A percentile compares a stretch with the other conserved stretches of the same genome.
phyloP scores from a whole-genome alignment of 257 asterid genomes.

The Forsythia viridissima region DNA sequence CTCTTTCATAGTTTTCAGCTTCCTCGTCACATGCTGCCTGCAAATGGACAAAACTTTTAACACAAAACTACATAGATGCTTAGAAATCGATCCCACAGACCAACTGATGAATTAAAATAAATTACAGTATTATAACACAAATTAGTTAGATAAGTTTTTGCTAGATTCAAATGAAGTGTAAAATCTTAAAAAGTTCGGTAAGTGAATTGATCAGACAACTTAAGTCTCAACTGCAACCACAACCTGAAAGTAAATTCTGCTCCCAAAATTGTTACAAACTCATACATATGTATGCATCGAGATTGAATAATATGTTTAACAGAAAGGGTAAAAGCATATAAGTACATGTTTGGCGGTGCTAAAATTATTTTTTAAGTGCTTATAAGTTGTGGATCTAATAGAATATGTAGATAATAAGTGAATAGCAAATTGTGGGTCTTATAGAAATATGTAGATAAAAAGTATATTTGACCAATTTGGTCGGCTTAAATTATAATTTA shows the following conservation, averaged over 20 bases:
- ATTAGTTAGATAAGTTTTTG: not conserved
- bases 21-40: constrained; percentile 88
- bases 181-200: constrained; percentile 1
- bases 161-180: not conserved
- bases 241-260: not conserved
- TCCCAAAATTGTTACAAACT: not conserved
- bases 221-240: not conserved
- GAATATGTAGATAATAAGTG: no score
- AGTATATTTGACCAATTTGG: no score
- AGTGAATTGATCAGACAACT: constrained; percentile 4
- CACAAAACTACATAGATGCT: constrained; percentile 19
- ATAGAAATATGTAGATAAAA: no score
- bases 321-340: not conserved
- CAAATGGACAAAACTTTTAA: constrained; percentile 30
- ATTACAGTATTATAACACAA: constrained; percentile 1
- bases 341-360: no score
- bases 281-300: not conserved
- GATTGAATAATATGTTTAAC: not conserved
- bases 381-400: no score
- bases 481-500: no score
- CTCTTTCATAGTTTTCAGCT: constrained; percentile 74
- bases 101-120: not conserved
- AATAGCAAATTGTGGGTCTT: no score
- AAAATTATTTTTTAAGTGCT: no score
- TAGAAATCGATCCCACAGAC: constrained; percentile 16